Evolutionary conservation across 2,329 filamentous ascomycete genomes (phyloP).

Genomic region (Nothophoma quercina): DNA sequence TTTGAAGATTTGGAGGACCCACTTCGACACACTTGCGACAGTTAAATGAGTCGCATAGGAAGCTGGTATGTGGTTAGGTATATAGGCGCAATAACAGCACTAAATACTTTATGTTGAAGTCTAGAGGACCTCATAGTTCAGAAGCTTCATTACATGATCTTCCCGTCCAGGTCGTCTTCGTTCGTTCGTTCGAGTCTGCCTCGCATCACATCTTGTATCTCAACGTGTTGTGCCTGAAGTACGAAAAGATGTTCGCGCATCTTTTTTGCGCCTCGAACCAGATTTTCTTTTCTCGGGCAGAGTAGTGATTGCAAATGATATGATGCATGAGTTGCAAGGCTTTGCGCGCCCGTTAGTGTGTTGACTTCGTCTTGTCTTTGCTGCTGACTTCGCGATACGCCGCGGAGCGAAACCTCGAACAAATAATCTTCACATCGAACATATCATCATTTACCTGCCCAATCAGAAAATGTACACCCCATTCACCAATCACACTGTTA

Average conservation of each 20-base stretch:
- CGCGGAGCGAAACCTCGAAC: too few species aligned
- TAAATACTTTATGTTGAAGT: conserved; percentile 9
- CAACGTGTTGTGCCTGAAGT: background rate
- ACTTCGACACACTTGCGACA: too few species aligned
- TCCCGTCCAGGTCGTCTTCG: background rate
- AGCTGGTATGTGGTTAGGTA: too few species aligned
- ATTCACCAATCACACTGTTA: background rate
- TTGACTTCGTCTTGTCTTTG: too few species aligned
- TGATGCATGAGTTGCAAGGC: too few species aligned
- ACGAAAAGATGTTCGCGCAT: background rate
- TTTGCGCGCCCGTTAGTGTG: too few species aligned
- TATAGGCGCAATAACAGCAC: background rate
- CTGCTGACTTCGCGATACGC: too few species aligned
- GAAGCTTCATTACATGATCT: background rate
- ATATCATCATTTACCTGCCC: too few species aligned
- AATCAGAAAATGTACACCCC: background rate
- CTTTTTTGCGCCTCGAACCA: conserved; percentile 6
- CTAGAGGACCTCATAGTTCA: background rate
- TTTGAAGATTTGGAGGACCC: background rate
- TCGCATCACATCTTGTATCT: background rate
- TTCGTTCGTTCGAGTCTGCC: conserved; percentile 7
- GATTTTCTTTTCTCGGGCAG: too few species aligned
- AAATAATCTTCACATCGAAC: too few species aligned
- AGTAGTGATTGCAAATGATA: too few species aligned
- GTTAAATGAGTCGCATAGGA: too few species aligned